Evolutionary conservation across 2,329 filamentous ascomycete genomes (phyloP), one percentile per base, ranked within the genome.

Genomic region (Arachnomyces sp.): DNA sequence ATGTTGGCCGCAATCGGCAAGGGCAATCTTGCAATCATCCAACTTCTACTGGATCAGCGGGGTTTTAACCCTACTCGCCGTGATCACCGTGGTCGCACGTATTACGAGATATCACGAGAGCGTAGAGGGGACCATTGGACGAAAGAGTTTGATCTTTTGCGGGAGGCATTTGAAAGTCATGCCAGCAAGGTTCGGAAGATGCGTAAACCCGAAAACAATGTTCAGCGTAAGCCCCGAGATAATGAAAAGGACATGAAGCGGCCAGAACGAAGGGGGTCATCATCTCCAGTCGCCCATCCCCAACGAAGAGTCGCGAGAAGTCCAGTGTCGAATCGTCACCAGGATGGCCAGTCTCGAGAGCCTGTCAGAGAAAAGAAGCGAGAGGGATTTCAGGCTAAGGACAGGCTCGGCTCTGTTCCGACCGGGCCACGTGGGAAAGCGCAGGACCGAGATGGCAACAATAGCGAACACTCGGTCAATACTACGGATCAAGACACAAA

Each of bases 1-100:
- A 93, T 98, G 72, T 75, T 95, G 29, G 88, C 89, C 43, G 89
- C 92, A 1, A 95, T 98, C 49, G 90, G 92, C 12, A 84, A 90
- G 51, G 78, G 78, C 3, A 92, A 95, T 52, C 75, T 92, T 36
- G 84, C 86, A 50, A 86, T 95, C 42, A 79, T 98, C 33, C 77
- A 84, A 42, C 68, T 95, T 8, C 73, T 95, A 6, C 69, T 95
- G 5, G 80, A 81, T 44, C 86, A 92, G 53, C 75, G 77, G 35
- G 72, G 74, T 17, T 95, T 96, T 57, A 82, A 98, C 52, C 89
- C 92, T 0, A 87, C 86, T 1, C 79, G 83, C 42, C 72, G 69
- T 21, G 75, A 81, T 17, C 82, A 80, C 50, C 80, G 81, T 50
- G 86, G 86, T 15, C 78, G 85, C 52, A 82, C 85, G 0, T 98